These are phyloP conservation scores for Pythium sukuiense DNA, from an alignment of 352 stramenopile genomes.

Conservation along the genomic window DNA sequence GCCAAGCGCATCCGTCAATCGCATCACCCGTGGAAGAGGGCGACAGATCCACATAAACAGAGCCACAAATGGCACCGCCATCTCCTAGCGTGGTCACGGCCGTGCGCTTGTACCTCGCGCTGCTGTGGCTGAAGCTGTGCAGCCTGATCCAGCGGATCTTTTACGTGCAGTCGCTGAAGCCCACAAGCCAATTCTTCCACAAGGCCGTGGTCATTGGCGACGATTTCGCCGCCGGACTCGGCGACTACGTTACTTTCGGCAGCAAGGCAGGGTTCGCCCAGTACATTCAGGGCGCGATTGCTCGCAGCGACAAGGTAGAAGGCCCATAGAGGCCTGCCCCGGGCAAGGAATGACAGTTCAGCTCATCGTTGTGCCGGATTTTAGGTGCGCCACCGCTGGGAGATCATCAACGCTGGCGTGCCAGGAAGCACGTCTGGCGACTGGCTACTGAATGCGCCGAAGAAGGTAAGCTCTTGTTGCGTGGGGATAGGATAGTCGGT, in stretches of 20 bases:
- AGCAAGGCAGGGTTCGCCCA: slow-evolving; percentile 46
- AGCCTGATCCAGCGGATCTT: slow-evolving; percentile 44
- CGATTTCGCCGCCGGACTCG: slow-evolving; percentile 77
- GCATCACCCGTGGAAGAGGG: background rate
- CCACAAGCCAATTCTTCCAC: slow-evolving; percentile 68
- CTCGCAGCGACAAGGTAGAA: slow-evolving; percentile 56
- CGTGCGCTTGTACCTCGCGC: slow-evolving; percentile 53
- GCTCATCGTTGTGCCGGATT: background rate
- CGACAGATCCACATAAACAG: background rate
- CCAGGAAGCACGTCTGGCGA: slow-evolving; percentile 58
- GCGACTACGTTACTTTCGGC: slow-evolving; percentile 73
- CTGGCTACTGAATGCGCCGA: slow-evolving; percentile 63
- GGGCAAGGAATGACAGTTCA: background rate
- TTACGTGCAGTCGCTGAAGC: slow-evolving; percentile 48
- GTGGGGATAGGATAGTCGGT: too few relatives aligned
- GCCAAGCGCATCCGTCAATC: background rate
- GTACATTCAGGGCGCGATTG: slow-evolving; percentile 54
- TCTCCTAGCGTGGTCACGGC: slow-evolving; percentile 31
- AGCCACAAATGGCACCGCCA: slow-evolving; percentile 6
- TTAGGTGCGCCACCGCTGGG: slow-evolving; percentile 79
- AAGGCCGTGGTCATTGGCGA: slow-evolving; percentile 85
- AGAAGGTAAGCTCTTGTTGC: slow-evolving; percentile 39
- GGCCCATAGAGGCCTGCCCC: background rate
- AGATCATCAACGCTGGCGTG: slow-evolving; percentile 77
- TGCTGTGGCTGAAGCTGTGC: slow-evolving; percentile 75